phyloP scores from a whole-genome alignment of 225 moss, liverwort and hornwort species.

The Polytrichum commune region DNA sequence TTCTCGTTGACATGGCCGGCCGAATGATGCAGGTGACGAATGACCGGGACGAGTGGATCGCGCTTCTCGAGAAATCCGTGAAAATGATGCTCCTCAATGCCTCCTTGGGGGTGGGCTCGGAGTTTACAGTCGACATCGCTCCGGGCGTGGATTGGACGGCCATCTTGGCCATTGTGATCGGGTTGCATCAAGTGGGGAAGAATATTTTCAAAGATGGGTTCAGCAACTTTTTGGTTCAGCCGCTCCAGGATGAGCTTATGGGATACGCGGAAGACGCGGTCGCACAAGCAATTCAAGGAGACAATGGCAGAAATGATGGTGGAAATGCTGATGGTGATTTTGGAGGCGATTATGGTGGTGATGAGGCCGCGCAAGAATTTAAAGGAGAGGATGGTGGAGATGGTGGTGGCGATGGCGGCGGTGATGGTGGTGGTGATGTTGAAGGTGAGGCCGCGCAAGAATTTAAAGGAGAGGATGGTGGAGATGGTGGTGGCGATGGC shows the following conservation, averaged over 20 bases:
- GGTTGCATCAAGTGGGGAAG: constrained; percentile 53
- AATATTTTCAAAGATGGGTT: constrained; percentile 37
- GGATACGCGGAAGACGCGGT: constrained; percentile 11
- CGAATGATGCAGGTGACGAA: constrained; percentile 46
- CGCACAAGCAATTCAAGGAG: not conserved
- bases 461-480: too few species aligned
- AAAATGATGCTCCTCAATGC: constrained; percentile 42
- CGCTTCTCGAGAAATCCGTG: constrained; percentile 38
- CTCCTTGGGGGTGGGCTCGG: constrained; percentile 43
- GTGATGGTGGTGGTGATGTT: not conserved
- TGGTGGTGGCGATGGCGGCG: not conserved
- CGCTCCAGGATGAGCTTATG: constrained; percentile 21
- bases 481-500: not conserved
- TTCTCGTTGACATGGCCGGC: constrained; percentile 36
- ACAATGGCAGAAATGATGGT: not conserved
- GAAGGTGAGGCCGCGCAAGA: too few species aligned
- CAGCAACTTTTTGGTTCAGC: constrained; percentile 33
- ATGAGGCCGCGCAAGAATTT: too few species aligned
- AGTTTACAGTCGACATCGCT: constrained; percentile 54
- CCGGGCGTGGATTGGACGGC: constrained; percentile 59
- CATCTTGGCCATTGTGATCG: constrained; percentile 44
- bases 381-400: too few species aligned
- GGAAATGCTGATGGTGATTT: not conserved
- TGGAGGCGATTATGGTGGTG: not conserved
- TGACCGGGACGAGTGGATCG: constrained; percentile 35